phyloP scores from a whole-genome alignment of 257 asterid species.

The Solanum corneliomulleri region DNA sequence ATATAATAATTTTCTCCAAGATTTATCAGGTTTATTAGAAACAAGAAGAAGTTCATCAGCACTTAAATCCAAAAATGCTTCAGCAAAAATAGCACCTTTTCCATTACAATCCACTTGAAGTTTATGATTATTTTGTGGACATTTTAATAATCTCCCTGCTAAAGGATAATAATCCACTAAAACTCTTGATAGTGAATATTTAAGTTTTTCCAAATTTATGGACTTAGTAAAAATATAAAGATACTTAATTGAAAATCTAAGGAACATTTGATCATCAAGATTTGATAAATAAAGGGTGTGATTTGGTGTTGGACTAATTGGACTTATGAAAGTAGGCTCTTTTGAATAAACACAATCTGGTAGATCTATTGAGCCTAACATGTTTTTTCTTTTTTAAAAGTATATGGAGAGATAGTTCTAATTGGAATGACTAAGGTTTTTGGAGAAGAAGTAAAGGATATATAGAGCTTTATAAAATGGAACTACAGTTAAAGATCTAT shows the following conservation, averaged over 20 bases:
- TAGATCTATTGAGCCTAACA: constrained; percentile 17
- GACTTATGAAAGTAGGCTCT: constrained; percentile 35
- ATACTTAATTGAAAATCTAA: constrained; percentile 65
- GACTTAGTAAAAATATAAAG: constrained; percentile 45
- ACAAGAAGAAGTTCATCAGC: constrained; percentile 30
- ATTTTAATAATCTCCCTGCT: constrained; percentile 54
- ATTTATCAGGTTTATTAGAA: constrained; percentile 43
- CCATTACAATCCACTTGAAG: constrained; percentile 75
- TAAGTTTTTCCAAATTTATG: constrained; percentile 21
- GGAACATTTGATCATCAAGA: constrained; percentile 74
- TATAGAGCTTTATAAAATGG: background rate
- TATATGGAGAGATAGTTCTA: background rate
- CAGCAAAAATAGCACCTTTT: constrained; percentile 71
- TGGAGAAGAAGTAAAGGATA: background rate
- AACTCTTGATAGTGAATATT: constrained; percentile 39
- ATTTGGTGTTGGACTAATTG: constrained; percentile 39
- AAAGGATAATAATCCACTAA: constrained; percentile 67
- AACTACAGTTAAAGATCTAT: background rate
- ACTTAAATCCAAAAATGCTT: constrained; percentile 49
- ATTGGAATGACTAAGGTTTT: background rate
- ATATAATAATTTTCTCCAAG: constrained; percentile 53
- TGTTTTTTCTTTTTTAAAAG: background rate
- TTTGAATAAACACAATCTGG: constrained; percentile 47
- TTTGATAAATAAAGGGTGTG: constrained; percentile 54
- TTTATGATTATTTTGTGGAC: constrained; percentile 36